Conservation (phyloP, 1,284 basidiomycete species). For the Austroboletus niveus region DNA sequence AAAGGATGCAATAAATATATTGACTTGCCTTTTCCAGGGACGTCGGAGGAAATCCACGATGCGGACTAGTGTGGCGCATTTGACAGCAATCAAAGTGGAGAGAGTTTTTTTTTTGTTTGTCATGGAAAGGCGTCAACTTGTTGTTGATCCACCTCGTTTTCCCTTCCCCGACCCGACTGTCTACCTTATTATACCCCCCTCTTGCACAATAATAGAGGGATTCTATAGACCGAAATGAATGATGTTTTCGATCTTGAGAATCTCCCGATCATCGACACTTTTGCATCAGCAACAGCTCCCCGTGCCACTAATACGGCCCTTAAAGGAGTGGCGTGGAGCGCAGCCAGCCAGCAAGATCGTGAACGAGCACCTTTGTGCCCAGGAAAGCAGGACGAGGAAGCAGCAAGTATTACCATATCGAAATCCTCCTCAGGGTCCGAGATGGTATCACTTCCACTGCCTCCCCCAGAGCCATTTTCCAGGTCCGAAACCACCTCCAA, state of each 20-base stretch:
- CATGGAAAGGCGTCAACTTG: not conserved
- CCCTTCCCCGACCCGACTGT: not conserved
- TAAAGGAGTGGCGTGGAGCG: too few species aligned
- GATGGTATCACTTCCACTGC: too few species aligned
- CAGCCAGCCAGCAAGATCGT: conserved; percentile 9
- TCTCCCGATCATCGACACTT: conserved; percentile 3
- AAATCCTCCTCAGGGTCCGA: conserved; percentile 3
- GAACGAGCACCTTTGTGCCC: conserved; percentile 29
- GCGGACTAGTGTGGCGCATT: too few species aligned
- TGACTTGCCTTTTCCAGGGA: too few species aligned
- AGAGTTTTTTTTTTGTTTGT: too few species aligned
- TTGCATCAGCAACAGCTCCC: conserved; percentile 6
- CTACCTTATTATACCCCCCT: conserved; percentile 12
- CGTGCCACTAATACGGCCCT: conserved; percentile 26
- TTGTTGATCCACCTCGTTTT: conserved; percentile 1
- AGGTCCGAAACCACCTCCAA: not conserved
- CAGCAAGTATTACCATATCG: not conserved
- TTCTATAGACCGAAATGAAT: not conserved
- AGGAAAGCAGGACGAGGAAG: conserved; percentile 2
- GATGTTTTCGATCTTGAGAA: conserved; percentile 17
- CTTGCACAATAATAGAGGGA: not conserved
- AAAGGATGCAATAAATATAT: too few species aligned
- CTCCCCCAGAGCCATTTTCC: conserved; percentile 1
- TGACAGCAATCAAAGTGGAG: too few species aligned
- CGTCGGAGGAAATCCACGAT: too few species aligned